phyloP scores from a whole-genome alignment of 345 rosid species.

The Ceriops zippeliana region DNA sequence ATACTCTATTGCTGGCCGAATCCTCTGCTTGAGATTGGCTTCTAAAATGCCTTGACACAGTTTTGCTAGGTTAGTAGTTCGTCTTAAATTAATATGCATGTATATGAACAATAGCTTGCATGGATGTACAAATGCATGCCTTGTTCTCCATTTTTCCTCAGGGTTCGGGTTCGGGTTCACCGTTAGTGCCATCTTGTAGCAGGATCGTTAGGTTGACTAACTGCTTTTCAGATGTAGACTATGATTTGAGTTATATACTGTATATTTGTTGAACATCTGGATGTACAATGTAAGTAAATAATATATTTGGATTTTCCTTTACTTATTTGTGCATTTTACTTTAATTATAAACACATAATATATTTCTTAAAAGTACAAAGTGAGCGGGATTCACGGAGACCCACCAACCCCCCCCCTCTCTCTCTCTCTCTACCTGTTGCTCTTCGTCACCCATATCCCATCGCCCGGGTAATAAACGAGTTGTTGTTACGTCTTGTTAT shows the following conservation, averaged over 20 bases:
- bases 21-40: conserved; percentile 44
- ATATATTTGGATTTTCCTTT: too few relatives aligned
- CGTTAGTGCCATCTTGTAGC: conserved; percentile 3
- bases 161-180: conserved; percentile 15
- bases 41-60: conserved; percentile 25
- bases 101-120: conserved; percentile 19
- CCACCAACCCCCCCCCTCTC: too few relatives aligned
- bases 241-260: conserved; percentile 22
- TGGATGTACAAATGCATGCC: conserved; percentile 22
- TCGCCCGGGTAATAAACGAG: too few relatives aligned
- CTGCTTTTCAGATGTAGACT: conserved; percentile 13
- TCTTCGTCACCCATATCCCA: too few relatives aligned
- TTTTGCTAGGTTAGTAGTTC: conserved; percentile 51
- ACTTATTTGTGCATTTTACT: too few relatives aligned
- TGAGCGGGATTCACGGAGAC: too few relatives aligned
- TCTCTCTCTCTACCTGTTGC: too few relatives aligned
- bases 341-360: too few relatives aligned
- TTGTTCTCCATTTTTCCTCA: conserved; percentile 28
- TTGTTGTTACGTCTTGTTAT: too few relatives aligned
- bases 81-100: conserved; percentile 6
- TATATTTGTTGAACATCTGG: conserved; percentile 11
- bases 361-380: too few relatives aligned
- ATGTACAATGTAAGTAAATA: too few relatives aligned
- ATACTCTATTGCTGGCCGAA: conserved; percentile 77
- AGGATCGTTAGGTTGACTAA: background rate